Evolutionary conservation across 805 yeast genomes (phyloP).

Genomic region (Zygotorulaspora chibaensis): DNA sequence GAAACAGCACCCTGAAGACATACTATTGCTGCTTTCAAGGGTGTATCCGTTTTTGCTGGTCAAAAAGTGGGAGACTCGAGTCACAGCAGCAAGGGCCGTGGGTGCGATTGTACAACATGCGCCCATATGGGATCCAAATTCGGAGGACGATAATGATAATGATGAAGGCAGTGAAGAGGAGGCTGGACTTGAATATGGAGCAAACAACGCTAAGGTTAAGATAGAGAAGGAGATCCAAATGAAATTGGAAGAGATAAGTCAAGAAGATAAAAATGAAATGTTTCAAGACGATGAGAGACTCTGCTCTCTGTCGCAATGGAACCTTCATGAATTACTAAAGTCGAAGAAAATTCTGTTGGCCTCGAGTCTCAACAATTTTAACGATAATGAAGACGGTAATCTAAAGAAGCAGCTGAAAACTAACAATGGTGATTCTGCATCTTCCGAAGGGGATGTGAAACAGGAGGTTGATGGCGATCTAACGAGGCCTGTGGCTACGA

Average conservation of each 20-base stretch:
- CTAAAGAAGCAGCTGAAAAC: constrained; percentile 13
- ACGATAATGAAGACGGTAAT: constrained; percentile 12
- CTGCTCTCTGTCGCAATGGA: constrained; percentile 26
- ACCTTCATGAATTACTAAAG: constrained; percentile 28
- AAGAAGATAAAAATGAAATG: constrained; percentile 20
- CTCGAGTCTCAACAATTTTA: constrained; percentile 22
- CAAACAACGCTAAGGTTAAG: constrained; percentile 32
- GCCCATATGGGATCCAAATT: constrained; percentile 79
- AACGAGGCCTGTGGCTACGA: constrained; percentile 15
- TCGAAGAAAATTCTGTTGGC: constrained; percentile 29
- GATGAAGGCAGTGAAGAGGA: constrained; percentile 17
- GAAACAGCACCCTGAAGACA: constrained; percentile 90
- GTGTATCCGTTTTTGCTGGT: constrained; percentile 85
- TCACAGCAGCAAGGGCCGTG: constrained; percentile 89
- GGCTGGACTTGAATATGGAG: constrained; percentile 18
- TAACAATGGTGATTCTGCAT: constrained; percentile 1
- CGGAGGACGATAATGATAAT: constrained; percentile 29
- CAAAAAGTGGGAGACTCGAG: constrained; percentile 92
- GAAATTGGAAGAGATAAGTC: constrained; percentile 29
- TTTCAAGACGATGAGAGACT: constrained; percentile 24
- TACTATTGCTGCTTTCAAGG: constrained; percentile 73
- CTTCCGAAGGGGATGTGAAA: neutral
- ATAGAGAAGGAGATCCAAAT: constrained; percentile 32
- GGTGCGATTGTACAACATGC: constrained; percentile 87
- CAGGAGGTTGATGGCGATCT: constrained; percentile 19